Percentiles rank a stretch among this genome's conserved stretches.
Evolutionary conservation across 2,329 filamentous ascomycete genomes (phyloP).

Genomic region (Sporothrix protearum): DNA sequence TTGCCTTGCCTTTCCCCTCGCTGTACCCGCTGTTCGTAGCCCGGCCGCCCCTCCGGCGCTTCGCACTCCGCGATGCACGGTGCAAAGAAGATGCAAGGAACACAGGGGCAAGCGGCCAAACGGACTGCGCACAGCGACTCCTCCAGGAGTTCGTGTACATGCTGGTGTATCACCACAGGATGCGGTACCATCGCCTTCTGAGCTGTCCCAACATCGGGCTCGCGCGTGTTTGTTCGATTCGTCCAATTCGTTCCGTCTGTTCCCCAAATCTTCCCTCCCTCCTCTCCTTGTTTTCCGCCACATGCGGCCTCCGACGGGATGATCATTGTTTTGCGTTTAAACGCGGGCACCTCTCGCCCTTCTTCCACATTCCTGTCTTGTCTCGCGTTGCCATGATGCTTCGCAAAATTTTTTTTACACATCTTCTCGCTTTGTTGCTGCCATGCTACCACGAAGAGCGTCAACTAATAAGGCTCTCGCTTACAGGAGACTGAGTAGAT

Average conservation of each 20-base stretch:
- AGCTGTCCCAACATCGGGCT: not conserved
- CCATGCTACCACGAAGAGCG: not conserved
- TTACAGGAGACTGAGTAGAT: slow-evolving; percentile 31
- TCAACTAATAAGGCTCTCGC: slow-evolving; percentile 33
- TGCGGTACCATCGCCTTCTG: not conserved
- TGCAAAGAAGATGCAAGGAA: slow-evolving; percentile 6
- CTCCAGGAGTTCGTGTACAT: not conserved
- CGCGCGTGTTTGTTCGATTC: not conserved
- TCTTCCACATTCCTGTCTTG: not conserved
- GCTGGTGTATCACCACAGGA: slow-evolving; percentile 10
- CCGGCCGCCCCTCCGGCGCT: not conserved
- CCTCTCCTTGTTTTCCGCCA: not conserved
- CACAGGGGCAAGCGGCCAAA: not conserved
- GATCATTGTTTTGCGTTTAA: not conserved
- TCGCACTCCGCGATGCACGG: not conserved
- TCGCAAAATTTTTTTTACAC: not conserved
- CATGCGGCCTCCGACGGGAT: slow-evolving; percentile 5
- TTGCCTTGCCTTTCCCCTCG: not conserved
- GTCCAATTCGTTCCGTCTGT: not conserved
- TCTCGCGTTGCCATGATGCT: not conserved
- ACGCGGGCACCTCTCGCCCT: not conserved
- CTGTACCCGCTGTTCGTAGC: not conserved
- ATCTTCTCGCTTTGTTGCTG: not conserved
- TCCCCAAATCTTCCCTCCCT: not conserved
- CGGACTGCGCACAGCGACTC: not conserved